Conservation (phyloP, 1,139 yeast species). For the Candida gigantensis region DNA sequence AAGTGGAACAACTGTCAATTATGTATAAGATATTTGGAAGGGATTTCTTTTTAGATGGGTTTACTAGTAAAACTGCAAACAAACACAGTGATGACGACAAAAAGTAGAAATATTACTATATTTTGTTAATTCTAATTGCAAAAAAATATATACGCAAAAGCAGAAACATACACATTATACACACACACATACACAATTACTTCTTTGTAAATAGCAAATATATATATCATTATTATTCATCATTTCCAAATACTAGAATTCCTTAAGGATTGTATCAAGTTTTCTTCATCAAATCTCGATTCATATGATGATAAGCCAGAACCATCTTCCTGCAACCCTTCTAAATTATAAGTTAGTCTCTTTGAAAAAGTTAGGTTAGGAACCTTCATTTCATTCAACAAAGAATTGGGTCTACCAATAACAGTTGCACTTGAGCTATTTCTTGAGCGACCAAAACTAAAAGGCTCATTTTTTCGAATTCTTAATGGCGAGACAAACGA, state of each 20-base stretch:
- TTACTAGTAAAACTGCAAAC: constrained; percentile 45
- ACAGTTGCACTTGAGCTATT: constrained; percentile 12
- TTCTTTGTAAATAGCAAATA: constrained; percentile 4
- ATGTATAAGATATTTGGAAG: constrained; percentile 44
- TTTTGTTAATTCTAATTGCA: no score
- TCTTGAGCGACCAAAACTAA: constrained; percentile 6
- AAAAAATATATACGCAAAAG: no score
- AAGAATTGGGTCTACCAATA: constrained; percentile 16
- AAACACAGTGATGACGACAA: constrained; percentile 10
- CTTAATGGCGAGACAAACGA: constrained; percentile 6
- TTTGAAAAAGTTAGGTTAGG: constrained; percentile 15
- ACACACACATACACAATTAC: not conserved
- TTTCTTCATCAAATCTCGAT: constrained; percentile 36
- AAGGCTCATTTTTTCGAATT: constrained; percentile 5
- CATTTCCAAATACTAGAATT: constrained; percentile 30
- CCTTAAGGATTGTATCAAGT: constrained; percentile 30
- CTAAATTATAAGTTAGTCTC: constrained; percentile 26
- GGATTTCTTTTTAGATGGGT: constrained; percentile 49
- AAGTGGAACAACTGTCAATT: constrained; percentile 37
- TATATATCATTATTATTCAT: constrained; percentile 2
- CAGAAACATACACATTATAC: no score
- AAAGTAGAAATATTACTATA: not conserved
- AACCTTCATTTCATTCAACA: constrained; percentile 14
- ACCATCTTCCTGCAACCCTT: constrained; percentile 12
- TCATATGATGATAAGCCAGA: constrained; percentile 38